These are phyloP conservation scores for Solanum verrucosum DNA, from an alignment of 257 asterid species.

Conservation along the genomic window DNA sequence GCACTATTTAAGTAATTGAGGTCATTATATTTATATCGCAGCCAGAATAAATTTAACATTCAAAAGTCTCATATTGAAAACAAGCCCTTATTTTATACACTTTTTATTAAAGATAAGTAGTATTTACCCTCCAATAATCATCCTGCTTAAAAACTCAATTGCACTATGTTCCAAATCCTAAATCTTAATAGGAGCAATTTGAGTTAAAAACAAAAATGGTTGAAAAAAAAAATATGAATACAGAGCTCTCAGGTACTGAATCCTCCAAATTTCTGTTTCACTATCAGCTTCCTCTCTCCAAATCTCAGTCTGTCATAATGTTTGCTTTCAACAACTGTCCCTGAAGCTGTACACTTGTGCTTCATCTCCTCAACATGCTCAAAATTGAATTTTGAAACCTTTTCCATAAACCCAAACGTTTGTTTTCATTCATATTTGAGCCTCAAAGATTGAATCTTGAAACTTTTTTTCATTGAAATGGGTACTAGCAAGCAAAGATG, in stretches of 20 bases:
- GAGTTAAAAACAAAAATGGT: not conserved
- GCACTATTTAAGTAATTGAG: rapidly evolving
- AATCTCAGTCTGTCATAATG: not conserved
- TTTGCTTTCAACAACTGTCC: not conserved
- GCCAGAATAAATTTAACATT: rapidly evolving
- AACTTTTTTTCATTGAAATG: constrained; percentile 3
- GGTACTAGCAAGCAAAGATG: constrained; percentile 54
- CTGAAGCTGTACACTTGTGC: not conserved
- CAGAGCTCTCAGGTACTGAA: not conserved
- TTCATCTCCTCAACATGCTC: not conserved
- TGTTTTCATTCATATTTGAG: not conserved
- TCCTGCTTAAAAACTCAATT: not conserved
- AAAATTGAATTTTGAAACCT: not conserved
- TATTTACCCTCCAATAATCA: not conserved
- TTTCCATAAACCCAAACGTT: not conserved
- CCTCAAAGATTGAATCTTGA: not conserved
- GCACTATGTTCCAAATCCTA: not conserved
- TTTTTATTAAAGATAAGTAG: too few species aligned
- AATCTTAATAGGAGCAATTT: not conserved
- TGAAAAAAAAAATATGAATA: not conserved
- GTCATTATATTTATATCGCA: rapidly evolving
- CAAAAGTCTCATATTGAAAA: rapidly evolving
- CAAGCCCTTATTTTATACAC: rapidly evolving
- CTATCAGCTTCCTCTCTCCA: not conserved
- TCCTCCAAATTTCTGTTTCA: not conserved